A percentile compares a stretch with the other conserved stretches of the same genome.
Evolutionary conservation across 2,329 filamentous ascomycete species (phyloP).

Genomic region (Phialophora verrucosa): DNA sequence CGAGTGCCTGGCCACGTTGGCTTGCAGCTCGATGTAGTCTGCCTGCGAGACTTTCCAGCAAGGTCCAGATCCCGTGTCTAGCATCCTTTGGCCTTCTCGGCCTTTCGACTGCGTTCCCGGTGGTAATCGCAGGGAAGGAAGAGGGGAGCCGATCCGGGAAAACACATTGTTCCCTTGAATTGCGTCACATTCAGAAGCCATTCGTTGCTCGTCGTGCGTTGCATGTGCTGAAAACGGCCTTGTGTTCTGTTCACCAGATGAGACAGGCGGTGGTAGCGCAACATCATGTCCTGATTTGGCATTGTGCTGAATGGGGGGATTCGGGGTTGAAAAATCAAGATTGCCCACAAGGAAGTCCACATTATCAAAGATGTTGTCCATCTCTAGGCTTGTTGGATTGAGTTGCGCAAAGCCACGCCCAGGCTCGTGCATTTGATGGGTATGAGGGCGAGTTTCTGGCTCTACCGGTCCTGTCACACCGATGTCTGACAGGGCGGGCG

Average conservation of each 20-base stretch:
- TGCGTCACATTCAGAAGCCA: background rate
- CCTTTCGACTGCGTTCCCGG: no score
- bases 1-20: conserved; percentile 1
- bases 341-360: background rate
- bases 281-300: background rate
- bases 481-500: background rate
- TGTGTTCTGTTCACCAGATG: background rate
- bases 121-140: background rate
- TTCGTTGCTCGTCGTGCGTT: background rate
- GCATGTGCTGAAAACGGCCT: background rate
- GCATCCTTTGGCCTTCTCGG: background rate
- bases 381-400: background rate
- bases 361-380: background rate
- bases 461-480: background rate
- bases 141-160: background rate
- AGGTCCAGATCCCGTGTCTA: background rate
- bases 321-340: conserved; percentile 4
- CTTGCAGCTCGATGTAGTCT: conserved; percentile 5
- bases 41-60: conserved; percentile 16
- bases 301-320: background rate
- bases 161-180: background rate
- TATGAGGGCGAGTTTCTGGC: background rate
- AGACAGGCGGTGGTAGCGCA: background rate
- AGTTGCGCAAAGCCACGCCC: background rate
- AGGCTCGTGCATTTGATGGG: background rate